phyloP scores from a whole-genome alignment of 176 grass and related monocot genomes.

The Neostapfia colusana region DNA sequence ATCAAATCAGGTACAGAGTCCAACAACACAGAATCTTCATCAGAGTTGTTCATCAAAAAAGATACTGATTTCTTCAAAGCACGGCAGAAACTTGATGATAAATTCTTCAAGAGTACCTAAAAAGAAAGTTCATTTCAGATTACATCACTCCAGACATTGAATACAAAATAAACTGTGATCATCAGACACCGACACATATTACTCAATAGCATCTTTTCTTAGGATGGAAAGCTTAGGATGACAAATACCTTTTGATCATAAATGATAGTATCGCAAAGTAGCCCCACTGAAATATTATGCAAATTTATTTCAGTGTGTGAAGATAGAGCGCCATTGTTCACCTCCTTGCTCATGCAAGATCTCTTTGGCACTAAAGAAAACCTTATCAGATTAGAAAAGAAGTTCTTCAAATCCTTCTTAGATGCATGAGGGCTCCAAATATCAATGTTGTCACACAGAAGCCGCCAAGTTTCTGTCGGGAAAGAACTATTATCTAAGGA shows the following conservation, averaged over 20 bases:
- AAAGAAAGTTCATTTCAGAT: conserved; percentile 31
- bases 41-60: conserved; percentile 40
- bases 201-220: conserved; percentile 14
- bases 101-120: conserved; percentile 73
- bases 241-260: conserved; percentile 80
- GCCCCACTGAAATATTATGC: conserved; percentile 59
- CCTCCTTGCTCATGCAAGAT: conserved; percentile 22
- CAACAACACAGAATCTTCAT: conserved; percentile 48
- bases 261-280: conserved; percentile 73
- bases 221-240: conserved; percentile 6
- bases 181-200: conserved; percentile 14
- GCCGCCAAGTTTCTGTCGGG: conserved; percentile 65
- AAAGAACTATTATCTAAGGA: conserved; percentile 67
- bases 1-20: conserved; percentile 66
- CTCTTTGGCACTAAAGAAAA: conserved; percentile 50
- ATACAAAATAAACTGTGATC: conserved; percentile 15
- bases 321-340: conserved; percentile 28
- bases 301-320: conserved; percentile 50
- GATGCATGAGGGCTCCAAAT: conserved; percentile 76
- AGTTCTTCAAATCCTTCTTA: conserved; percentile 68
- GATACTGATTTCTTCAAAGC: conserved; percentile 61
- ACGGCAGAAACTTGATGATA: conserved; percentile 62
- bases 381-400: conserved; percentile 73
- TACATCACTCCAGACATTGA: conserved; percentile 4
- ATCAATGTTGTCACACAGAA: conserved; percentile 86